Percentiles rank a stretch among this genome's conserved stretches.
Evolutionary conservation across 345 rosid species (phyloP).

Genomic region (Citrus hindsii): DNA sequence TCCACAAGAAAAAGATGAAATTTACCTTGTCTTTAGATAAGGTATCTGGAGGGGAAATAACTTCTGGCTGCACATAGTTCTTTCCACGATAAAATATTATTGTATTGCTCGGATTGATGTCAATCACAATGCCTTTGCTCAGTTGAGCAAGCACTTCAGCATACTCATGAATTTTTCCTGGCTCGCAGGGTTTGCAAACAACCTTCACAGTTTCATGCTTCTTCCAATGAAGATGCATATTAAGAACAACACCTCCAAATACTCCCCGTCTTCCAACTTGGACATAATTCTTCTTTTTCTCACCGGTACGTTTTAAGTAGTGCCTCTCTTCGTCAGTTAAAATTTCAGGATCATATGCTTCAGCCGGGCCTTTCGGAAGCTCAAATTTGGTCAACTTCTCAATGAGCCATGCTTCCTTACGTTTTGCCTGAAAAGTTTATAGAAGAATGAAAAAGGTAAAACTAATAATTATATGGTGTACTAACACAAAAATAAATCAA

Average conservation of each 20-base stretch:
- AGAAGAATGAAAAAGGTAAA: not conserved
- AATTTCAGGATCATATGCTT: slow-evolving; percentile 71
- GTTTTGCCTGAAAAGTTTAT: slow-evolving; percentile 51
- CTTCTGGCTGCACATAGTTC: slow-evolving; percentile 75
- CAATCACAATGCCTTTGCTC: slow-evolving; percentile 82
- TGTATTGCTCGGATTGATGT: slow-evolving; percentile 63
- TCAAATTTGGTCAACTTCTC: slow-evolving; percentile 83
- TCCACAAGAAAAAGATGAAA: not conserved
- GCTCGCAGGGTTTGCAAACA: slow-evolving; percentile 80
- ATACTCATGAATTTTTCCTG: slow-evolving; percentile 75
- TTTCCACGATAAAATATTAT: slow-evolving; percentile 84
- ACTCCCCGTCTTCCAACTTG: slow-evolving; percentile 92
- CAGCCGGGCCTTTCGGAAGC: slow-evolving; percentile 49
- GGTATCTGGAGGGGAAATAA: slow-evolving; percentile 75
- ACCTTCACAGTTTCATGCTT: slow-evolving; percentile 92
- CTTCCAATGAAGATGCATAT: slow-evolving; percentile 98
- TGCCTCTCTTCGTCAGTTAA: slow-evolving; percentile 92
- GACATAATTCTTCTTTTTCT: slow-evolving; percentile 80
- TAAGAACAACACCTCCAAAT: slow-evolving; percentile 90
- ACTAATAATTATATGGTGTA: not conserved
- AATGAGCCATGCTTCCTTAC: slow-evolving; percentile 87
- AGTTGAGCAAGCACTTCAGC: slow-evolving; percentile 78
- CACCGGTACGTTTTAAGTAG: slow-evolving; percentile 88
- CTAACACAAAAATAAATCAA: not conserved
- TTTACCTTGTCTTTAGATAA: slow-evolving; percentile 72